These are phyloP conservation scores for Salicornia ramosissima DNA, from an alignment of 148 eudicot species.

Conservation along the genomic window DNA sequence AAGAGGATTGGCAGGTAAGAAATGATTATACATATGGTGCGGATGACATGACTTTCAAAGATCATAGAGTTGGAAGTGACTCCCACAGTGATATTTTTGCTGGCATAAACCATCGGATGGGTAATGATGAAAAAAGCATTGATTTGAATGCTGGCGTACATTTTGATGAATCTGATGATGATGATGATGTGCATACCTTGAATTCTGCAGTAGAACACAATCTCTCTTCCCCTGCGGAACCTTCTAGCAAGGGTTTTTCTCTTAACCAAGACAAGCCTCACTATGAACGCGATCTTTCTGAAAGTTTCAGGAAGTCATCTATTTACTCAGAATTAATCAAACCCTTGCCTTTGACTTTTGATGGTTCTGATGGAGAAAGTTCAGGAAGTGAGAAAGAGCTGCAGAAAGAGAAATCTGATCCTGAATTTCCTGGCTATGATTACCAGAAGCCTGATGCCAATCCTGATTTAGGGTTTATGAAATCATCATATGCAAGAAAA, in stretches of 20 bases:
- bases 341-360: conserved; percentile 41
- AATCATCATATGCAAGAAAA: conserved; percentile 10
- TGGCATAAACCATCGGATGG: conserved; percentile 23
- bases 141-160: conserved; percentile 24
- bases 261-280: conserved; percentile 17
- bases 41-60: conserved; percentile 11
- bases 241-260: conserved; percentile 26
- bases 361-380: conserved; percentile 54
- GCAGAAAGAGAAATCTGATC: conserved; percentile 23
- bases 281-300: conserved; percentile 38
- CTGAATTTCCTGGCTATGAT: conserved; percentile 15
- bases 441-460: conserved; percentile 19
- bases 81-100: conserved; percentile 30
- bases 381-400: conserved; percentile 56
- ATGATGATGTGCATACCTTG: conserved; percentile 32
- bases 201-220: conserved; percentile 36
- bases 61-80: conserved; percentile 16
- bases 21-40: conserved; percentile 13
- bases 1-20: conserved; percentile 25
- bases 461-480: conserved; percentile 5
- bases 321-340: conserved; percentile 37
- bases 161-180: conserved; percentile 51
- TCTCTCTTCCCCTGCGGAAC: conserved; percentile 29
- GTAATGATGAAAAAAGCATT: conserved; percentile 21
- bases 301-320: conserved; percentile 35